Evolutionary conservation across 345 rosid species (phyloP).

Genomic region (Microcos paniculata): DNA sequence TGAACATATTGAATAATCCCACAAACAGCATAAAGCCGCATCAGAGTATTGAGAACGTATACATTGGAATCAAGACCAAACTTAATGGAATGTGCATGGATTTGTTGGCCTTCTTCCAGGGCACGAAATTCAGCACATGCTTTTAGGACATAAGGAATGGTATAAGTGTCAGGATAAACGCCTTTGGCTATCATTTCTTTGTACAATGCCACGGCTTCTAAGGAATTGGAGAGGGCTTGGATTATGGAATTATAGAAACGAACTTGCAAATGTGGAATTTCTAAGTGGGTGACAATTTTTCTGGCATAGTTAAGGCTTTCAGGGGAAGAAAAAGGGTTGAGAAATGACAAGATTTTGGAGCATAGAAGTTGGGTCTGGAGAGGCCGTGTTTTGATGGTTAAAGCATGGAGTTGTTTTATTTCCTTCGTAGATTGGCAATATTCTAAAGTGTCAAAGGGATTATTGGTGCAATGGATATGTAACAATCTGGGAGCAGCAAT

Average conservation of each 20-base stretch:
- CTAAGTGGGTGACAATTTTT: slow-evolving; percentile 16
- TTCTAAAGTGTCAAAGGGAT: slow-evolving; percentile 14
- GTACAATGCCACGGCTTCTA: slow-evolving; percentile 27
- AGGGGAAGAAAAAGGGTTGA: slow-evolving; percentile 6
- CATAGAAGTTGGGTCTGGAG: slow-evolving; percentile 23
- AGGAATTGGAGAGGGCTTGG: slow-evolving; percentile 28
- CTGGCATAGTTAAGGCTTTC: slow-evolving; percentile 24
- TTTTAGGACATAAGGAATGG: slow-evolving; percentile 46
- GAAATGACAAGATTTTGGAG: slow-evolving; percentile 18
- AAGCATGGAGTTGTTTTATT: slow-evolving; percentile 42
- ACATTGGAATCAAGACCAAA: slow-evolving; percentile 32
- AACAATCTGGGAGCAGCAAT: neutral
- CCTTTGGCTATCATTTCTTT: slow-evolving; percentile 34
- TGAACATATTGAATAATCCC: slow-evolving; percentile 31
- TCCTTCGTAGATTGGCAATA: slow-evolving; percentile 29
- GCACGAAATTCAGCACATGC: slow-evolving; percentile 32
- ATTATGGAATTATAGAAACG: slow-evolving; percentile 35
- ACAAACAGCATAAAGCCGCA: slow-evolving; percentile 45
- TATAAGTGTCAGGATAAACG: slow-evolving; percentile 38
- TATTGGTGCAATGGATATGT: neutral
- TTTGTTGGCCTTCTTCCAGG: slow-evolving; percentile 33
- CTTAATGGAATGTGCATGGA: slow-evolving; percentile 46
- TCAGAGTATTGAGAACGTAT: slow-evolving; percentile 42
- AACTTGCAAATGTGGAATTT: slow-evolving; percentile 11
- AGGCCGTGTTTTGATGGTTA: slow-evolving; percentile 27